These are phyloP conservation scores for Pelagomonas calceolata DNA, from an alignment of 108 stramenopile genomes.

Conservation along the genomic window DNA sequence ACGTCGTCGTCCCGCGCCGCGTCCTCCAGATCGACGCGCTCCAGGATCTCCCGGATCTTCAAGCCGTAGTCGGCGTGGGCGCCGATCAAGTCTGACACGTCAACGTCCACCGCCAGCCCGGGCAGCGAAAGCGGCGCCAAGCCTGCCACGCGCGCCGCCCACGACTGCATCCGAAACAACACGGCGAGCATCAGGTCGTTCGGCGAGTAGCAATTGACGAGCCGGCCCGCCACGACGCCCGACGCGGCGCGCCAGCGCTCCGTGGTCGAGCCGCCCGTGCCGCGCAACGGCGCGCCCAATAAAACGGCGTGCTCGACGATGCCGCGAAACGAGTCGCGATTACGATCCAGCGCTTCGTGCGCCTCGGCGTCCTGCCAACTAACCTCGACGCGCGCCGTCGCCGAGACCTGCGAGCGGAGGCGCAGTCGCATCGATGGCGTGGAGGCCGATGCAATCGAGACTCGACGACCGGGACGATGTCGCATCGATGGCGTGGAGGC, in stretches of 20 bases:
- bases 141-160: background rate
- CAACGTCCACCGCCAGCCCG: conserved; percentile 50
- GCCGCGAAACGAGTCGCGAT: no score
- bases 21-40: conserved; percentile 21
- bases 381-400: background rate
- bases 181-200: conserved; percentile 81
- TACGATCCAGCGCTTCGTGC: conserved; percentile 53
- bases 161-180: conserved; percentile 1
- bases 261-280: conserved; percentile 40
- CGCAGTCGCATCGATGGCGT: no score
- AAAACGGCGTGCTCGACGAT: conserved; percentile 80
- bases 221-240: conserved; percentile 68
- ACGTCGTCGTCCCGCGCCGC: no score
- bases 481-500: no score
- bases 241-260: conserved; percentile 62
- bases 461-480: no score
- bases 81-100: conserved; percentile 54
- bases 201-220: conserved; percentile 82
- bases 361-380: conserved; percentile 8
- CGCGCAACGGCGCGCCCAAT: conserved; percentile 67
- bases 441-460: no score
- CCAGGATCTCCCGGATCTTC: conserved; percentile 51
- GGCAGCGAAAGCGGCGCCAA: background rate
- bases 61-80: conserved; percentile 62
- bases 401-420: no score